These are phyloP conservation scores for Moricandia arvensis DNA, from an alignment of 345 rosid genomes.

Conservation along the genomic window DNA sequence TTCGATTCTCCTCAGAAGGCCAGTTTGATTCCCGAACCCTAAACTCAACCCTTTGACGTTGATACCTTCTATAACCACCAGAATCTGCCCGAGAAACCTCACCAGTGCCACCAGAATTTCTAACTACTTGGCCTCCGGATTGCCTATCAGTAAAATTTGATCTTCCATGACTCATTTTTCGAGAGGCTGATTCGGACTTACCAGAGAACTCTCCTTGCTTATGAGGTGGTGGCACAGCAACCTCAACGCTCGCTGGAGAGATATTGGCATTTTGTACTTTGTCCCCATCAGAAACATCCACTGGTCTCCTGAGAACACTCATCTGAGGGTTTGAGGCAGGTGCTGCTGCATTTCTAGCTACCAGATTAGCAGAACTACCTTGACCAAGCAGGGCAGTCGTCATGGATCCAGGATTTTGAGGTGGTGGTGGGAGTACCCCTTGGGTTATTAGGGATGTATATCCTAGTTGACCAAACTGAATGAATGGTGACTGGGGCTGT, in stretches of 20 bases:
- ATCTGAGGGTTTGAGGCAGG: constrained; percentile 48
- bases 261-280: constrained; percentile 39
- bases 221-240: constrained; percentile 37
- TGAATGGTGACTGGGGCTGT: constrained; percentile 68
- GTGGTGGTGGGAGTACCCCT: constrained; percentile 64
- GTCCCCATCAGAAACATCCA: constrained; percentile 46
- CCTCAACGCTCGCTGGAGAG: constrained; percentile 42
- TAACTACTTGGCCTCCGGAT: constrained; percentile 48
- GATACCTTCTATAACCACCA: constrained; percentile 60
- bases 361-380: constrained; percentile 37
- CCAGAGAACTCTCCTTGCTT: constrained; percentile 46
- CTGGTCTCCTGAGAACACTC: constrained; percentile 46
- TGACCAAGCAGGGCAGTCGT: constrained; percentile 48
- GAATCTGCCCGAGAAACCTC: constrained; percentile 59
- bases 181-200: constrained; percentile 40
- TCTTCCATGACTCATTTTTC: constrained; percentile 41
- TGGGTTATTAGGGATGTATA: constrained; percentile 79
- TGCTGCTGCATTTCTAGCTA: constrained; percentile 37
- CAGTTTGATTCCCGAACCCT: constrained; percentile 65
- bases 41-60: constrained; percentile 66
- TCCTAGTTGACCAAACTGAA: constrained; percentile 89
- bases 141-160: constrained; percentile 43
- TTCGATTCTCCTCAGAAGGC: constrained; percentile 49
- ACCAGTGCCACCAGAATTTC: constrained; percentile 50
- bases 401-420: constrained; percentile 57